Percentiles rank a stretch among this genome's conserved stretches.
These are phyloP conservation scores for Oryza meridionalis DNA, from an alignment of 176 grass and related monocot species.

Conservation along the genomic window DNA sequence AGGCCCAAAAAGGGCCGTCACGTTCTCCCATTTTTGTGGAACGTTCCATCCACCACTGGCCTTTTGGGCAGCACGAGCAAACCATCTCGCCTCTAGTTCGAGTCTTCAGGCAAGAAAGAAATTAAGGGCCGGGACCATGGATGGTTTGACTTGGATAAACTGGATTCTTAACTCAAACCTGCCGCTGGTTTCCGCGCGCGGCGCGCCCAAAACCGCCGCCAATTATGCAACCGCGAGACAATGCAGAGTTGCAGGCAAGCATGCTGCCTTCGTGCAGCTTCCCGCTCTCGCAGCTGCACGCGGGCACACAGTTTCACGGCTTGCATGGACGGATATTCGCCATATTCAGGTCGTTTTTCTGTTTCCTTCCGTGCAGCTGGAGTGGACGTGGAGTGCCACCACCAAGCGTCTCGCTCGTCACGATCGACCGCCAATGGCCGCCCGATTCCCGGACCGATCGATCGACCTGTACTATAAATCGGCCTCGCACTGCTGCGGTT, in stretches of 20 bases:
- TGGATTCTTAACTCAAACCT: neutral
- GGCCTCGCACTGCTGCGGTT: neutral
- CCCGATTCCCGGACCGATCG: neutral
- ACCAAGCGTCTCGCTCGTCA: slow-evolving; percentile 21
- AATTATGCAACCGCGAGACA: neutral
- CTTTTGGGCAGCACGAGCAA: too few relatives aligned
- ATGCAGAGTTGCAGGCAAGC: neutral
- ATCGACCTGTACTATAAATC: slow-evolving; percentile 26
- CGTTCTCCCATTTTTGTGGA: too few relatives aligned
- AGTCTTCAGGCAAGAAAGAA: too few relatives aligned
- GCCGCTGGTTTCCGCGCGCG: neutral
- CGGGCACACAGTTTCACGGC: neutral
- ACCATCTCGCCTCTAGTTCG: too few relatives aligned
- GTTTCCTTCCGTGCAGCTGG: neutral
- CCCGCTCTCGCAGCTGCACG: neutral
- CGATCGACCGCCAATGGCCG: slow-evolving; percentile 36
- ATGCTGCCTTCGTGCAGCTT: neutral
- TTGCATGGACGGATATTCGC: neutral
- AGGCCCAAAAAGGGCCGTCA: too few relatives aligned
- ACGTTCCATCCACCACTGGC: neutral
- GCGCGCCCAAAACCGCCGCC: neutral
- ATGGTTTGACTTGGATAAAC: neutral
- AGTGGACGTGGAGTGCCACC: slow-evolving; percentile 3
- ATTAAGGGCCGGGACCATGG: too few relatives aligned
- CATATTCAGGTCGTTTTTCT: neutral